Percentiles rank a stretch among this genome's conserved stretches.
These are phyloP conservation scores for Fusarium nanum DNA, from an alignment of 2,329 filamentous ascomycete species.

Conservation along the genomic window DNA sequence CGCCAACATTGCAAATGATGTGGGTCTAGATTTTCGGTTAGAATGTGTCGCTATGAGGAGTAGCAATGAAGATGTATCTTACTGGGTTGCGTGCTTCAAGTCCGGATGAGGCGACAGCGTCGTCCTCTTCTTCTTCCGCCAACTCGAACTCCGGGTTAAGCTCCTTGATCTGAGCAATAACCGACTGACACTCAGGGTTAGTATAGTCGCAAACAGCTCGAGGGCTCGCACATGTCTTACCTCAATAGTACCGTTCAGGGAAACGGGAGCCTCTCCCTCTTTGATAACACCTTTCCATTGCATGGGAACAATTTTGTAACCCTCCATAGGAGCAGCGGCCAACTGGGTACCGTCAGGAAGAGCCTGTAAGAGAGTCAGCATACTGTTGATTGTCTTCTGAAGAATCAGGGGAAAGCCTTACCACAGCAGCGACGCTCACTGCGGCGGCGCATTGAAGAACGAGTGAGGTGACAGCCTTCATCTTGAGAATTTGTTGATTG, in stretches of 20 bases:
- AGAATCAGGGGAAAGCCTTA: neutral
- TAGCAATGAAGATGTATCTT: neutral
- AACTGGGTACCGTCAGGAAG: neutral
- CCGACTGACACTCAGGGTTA: neutral
- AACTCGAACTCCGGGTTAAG: neutral
- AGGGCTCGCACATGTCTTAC: neutral
- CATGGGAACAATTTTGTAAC: neutral
- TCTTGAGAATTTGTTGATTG: neutral
- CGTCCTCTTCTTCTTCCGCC: neutral
- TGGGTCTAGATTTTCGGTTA: neutral
- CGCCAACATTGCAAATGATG: neutral
- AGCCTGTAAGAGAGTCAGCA: neutral
- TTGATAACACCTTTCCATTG: neutral
- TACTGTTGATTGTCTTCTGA: neutral
- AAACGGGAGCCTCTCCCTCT: neutral
- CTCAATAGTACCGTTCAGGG: neutral
- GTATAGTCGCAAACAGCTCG: neutral
- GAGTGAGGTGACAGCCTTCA: neutral
- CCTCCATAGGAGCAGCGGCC: neutral
- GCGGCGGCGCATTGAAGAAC: neutral
- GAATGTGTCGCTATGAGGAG: neutral
- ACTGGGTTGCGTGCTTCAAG: neutral
- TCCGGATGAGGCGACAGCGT: neutral
- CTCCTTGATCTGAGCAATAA: neutral
- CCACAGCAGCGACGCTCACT: neutral